Percentiles rank a stretch among this genome's conserved stretches.
phyloP scores from a whole-genome alignment of 1,284 basidiomycete genomes.

The Irpex sp. region DNA sequence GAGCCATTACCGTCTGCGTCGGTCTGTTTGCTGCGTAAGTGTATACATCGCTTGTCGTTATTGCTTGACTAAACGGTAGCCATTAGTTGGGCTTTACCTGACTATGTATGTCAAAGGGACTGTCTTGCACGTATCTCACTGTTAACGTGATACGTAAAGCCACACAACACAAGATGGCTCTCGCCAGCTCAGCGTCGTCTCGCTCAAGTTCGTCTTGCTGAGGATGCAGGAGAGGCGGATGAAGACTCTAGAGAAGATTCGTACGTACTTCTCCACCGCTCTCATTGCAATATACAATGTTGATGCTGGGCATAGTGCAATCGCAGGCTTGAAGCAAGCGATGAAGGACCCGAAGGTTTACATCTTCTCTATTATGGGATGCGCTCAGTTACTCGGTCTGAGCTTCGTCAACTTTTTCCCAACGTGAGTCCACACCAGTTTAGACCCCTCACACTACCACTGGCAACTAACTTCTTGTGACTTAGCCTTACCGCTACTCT shows the following conservation, averaged over 20 bases:
- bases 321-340: slow-evolving; percentile 54
- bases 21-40: slow-evolving; percentile 55
- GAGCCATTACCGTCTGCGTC: slow-evolving; percentile 51
- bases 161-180: slow-evolving; percentile 67
- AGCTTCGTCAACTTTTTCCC: slow-evolving; percentile 77
- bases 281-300: neutral
- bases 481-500: slow-evolving; percentile 60
- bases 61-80: neutral
- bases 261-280: slow-evolving; percentile 32
- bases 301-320: slow-evolving; percentile 33
- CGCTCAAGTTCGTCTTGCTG: slow-evolving; percentile 68
- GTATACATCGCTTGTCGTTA: neutral
- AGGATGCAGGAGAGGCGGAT: slow-evolving; percentile 75
- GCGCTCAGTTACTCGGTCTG: slow-evolving; percentile 52
- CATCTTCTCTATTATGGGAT: slow-evolving; percentile 54
- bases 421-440: slow-evolving; percentile 40
- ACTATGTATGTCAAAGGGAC: slow-evolving; percentile 20
- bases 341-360: slow-evolving; percentile 60
- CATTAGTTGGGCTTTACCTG: slow-evolving; percentile 19
- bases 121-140: neutral
- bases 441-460: neutral
- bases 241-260: slow-evolving; percentile 50
- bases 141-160: slow-evolving; percentile 30
- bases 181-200: slow-evolving; percentile 53
- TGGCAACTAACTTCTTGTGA: neutral